Conservation (phyloP, 2,329 filamentous ascomycete species). For the Aspergillus ruber region DNA sequence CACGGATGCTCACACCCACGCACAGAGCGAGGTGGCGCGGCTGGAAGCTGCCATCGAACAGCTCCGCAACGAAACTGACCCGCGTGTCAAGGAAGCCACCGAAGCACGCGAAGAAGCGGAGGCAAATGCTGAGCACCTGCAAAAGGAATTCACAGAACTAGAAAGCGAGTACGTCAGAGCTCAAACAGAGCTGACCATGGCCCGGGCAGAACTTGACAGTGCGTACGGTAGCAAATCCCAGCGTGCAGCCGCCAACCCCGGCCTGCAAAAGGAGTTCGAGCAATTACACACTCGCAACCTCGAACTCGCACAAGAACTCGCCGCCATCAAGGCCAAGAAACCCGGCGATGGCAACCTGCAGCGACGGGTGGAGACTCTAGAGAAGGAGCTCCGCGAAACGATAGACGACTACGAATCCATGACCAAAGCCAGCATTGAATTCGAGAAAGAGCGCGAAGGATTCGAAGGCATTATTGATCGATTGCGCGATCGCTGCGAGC, state of each 20-base stretch:
- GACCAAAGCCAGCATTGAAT: constrained; percentile 63
- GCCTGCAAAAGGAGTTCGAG: constrained; percentile 55
- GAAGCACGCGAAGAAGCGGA: constrained; percentile 27
- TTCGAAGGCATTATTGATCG: constrained; percentile 59
- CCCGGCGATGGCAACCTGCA: constrained; percentile 34
- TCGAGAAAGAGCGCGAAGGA: constrained; percentile 62
- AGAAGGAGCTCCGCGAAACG: constrained; percentile 61
- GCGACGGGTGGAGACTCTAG: constrained; percentile 49
- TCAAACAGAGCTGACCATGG: constrained; percentile 79
- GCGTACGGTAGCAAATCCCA: constrained; percentile 77
- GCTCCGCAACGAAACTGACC: constrained; percentile 27
- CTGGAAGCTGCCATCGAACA: constrained; percentile 24
- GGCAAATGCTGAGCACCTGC: constrained; percentile 34
- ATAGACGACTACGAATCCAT: constrained; percentile 64
- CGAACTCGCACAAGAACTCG: constrained; percentile 43
- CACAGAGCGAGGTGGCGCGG: constrained; percentile 15
- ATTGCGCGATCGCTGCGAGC: constrained; percentile 58
- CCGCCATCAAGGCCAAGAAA: constrained; percentile 33
- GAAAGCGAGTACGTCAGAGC: constrained; percentile 60
- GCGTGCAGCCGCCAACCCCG: constrained; percentile 55
- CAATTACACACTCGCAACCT: constrained; percentile 46
- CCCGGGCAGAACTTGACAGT: constrained; percentile 82
- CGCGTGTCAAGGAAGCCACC: constrained; percentile 22
- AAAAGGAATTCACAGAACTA: constrained; percentile 47
- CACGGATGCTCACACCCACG: constrained; percentile 11